Evolutionary conservation across 345 rosid species (phyloP).

Genomic region (Rhizophora mangle): DNA sequence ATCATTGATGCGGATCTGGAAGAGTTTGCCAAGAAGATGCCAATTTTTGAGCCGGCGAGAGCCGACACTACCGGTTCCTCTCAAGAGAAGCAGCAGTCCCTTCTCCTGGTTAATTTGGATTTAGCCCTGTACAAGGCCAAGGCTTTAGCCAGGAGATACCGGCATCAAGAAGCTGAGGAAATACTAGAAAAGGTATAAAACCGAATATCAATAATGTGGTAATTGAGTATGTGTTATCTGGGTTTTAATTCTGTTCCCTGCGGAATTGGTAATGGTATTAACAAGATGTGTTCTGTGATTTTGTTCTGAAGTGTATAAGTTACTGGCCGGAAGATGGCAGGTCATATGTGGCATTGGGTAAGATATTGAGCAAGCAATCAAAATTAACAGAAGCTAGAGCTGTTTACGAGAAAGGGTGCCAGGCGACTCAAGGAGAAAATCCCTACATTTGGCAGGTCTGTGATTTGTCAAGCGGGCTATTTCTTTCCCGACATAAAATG

Average conservation of each 20-base stretch:
- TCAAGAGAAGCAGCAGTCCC: slow-evolving; percentile 45
- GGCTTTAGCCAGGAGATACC: slow-evolving; percentile 50
- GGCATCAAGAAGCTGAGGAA: slow-evolving; percentile 60
- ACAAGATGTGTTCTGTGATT: slow-evolving; percentile 10
- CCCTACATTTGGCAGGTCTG: slow-evolving; percentile 96
- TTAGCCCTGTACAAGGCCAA: slow-evolving; percentile 80
- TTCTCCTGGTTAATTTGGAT: slow-evolving; percentile 68
- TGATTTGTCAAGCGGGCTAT: background rate
- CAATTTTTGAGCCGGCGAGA: slow-evolving; percentile 80
- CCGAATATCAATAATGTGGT: background rate
- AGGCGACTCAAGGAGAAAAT: slow-evolving; percentile 94
- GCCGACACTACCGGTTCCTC: slow-evolving; percentile 32
- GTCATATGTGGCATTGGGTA: slow-evolving; percentile 81
- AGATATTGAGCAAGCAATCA: slow-evolving; percentile 68
- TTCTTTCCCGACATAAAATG: too few relatives aligned
- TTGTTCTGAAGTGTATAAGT: slow-evolving; percentile 58
- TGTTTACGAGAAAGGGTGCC: slow-evolving; percentile 82
- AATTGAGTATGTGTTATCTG: background rate
- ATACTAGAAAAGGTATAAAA: slow-evolving; percentile 66
- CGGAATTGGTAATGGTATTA: background rate
- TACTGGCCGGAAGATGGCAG: slow-evolving; percentile 99
- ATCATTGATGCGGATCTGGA: slow-evolving; percentile 54
- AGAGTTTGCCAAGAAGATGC: slow-evolving; percentile 77
- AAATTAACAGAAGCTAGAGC: slow-evolving; percentile 62
- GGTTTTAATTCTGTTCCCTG: too few relatives aligned